A percentile compares a stretch with the other conserved stretches of the same genome.
Conservation (phyloP, 1,284 basidiomycete species). For the Ustilago cynodontis region DNA sequence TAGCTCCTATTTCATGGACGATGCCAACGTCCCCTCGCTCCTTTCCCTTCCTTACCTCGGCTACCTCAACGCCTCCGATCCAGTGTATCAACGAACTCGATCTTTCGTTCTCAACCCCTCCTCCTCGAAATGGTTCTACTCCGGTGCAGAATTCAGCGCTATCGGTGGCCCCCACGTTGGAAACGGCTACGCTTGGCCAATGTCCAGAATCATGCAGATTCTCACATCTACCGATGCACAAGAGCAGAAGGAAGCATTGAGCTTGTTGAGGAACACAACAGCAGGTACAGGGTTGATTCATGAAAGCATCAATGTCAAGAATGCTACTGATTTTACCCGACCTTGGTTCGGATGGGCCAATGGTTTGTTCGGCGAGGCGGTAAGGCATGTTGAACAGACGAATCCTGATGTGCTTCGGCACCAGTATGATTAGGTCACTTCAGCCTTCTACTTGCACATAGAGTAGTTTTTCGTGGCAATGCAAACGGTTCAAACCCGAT, state of each 20-base stretch:
- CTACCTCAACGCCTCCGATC: slow-evolving; percentile 35
- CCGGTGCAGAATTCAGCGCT: slow-evolving; percentile 39
- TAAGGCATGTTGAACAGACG: slow-evolving; percentile 51
- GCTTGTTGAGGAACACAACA: slow-evolving; percentile 51
- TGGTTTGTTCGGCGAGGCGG: slow-evolving; percentile 55
- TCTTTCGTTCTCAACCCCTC: slow-evolving; percentile 34
- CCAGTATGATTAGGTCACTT: slow-evolving; percentile 2
- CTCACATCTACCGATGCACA: slow-evolving; percentile 50
- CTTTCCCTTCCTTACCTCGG: slow-evolving; percentile 61
- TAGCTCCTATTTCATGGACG: slow-evolving; percentile 55
- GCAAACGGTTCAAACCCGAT: too few relatives aligned
- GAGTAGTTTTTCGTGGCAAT: too few relatives aligned
- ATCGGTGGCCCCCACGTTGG: slow-evolving; percentile 63
- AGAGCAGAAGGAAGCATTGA: slow-evolving; percentile 49
- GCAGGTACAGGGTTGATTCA: slow-evolving; percentile 63
- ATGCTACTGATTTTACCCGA: slow-evolving; percentile 56
- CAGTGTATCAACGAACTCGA: slow-evolving; percentile 54
- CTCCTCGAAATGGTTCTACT: slow-evolving; percentile 60
- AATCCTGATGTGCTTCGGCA: slow-evolving; percentile 41
- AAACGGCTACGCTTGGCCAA: slow-evolving; percentile 60
- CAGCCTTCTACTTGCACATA: too few relatives aligned
- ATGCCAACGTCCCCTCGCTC: slow-evolving; percentile 62
- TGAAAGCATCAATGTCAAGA: slow-evolving; percentile 56
- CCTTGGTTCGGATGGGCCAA: slow-evolving; percentile 61
- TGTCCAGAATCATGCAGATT: slow-evolving; percentile 55